A percentile compares a stretch with the other conserved stretches of the same genome.
Evolutionary conservation across 164 flowering plant genomes (phyloP).

Genomic region (Tetracentron sinense): DNA sequence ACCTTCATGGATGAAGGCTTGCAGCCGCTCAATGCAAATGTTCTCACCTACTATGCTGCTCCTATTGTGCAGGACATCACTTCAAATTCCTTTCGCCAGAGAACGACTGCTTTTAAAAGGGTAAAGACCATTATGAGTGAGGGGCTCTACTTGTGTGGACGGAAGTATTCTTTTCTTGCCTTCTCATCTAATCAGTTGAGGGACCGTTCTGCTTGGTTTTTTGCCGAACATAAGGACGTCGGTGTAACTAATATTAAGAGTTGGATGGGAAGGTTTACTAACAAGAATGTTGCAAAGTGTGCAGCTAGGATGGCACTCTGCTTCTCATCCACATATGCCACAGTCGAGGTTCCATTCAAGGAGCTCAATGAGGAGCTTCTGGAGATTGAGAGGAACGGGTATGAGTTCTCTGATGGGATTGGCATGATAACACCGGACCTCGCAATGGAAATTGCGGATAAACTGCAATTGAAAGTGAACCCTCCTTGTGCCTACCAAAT

Average conservation of each 20-base stretch:
- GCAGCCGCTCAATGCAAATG: conserved; percentile 51
- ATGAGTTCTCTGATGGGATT: conserved; percentile 92
- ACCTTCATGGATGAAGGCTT: conserved; percentile 94
- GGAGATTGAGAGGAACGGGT: conserved; percentile 65
- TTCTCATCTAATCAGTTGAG: conserved; percentile 87
- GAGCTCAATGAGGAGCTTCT: conserved; percentile 43
- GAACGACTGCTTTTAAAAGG: conserved; percentile 58
- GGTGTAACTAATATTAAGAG: conserved; percentile 29
- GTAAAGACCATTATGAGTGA: conserved; percentile 45
- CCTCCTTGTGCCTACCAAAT: conserved; percentile 90
- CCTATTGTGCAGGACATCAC: conserved; percentile 63
- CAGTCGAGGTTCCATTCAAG: conserved; percentile 63
- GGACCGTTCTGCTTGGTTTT: conserved; percentile 95
- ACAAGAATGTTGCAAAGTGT: conserved; percentile 72
- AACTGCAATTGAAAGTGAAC: conserved; percentile 44
- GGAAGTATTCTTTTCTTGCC: conserved; percentile 77
- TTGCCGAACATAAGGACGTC: conserved; percentile 51
- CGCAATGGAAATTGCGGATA: conserved; percentile 69
- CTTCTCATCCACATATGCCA: conserved; percentile 94
- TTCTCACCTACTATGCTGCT: conserved; percentile 49
- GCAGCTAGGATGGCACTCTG: conserved; percentile 98
- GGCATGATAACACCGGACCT: conserved; percentile 81
- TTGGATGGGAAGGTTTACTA: conserved; percentile 87
- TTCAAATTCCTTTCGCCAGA: conserved; percentile 41
- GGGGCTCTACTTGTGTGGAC: conserved; percentile 79